Base-by-base conservation (phyloP, 2,329 filamentous ascomycete genomes). In the Lachnellula cervina region DNA sequence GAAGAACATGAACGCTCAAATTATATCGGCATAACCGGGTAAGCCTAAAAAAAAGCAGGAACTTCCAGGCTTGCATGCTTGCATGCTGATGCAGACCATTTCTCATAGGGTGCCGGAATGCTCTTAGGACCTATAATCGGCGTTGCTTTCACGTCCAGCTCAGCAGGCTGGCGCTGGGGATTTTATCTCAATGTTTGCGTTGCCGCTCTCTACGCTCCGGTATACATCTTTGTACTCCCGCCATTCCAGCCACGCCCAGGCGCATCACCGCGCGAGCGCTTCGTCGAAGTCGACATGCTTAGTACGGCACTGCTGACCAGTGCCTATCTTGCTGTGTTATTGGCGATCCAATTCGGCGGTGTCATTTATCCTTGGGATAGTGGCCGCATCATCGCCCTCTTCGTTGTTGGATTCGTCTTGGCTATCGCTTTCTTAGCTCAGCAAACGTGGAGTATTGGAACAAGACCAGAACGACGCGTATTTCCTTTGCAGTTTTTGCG, bases 141-240 rank as follows among this genome's bases (percentile, higher is more conserved):
- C 11, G 69, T 68, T 35, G 60, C 62, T 8, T 69, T 70, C 44
- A 65, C 60, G 4, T 46, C 68, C 5, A 73, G 0, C 49, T 56
- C 53, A 4, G 62, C 55, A 57, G 68, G 57, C 61, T 68, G 66
- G 66, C 52, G 66, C 47, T 68, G 66, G 66, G 64, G 47, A 23
- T 58, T 58, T 62, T 83, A 82, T 62, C 76, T 82, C 66, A 82
- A 81, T 58, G 67, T 81, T 72, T 37, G n/a, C 28, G 65, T 81
- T 42, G 73, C 71, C 4, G 72, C 69, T 3, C 62, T 73, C 11
- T 69, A 71, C 32, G 66, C 73, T 4, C 74, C 78, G 0, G 70
- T 75, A 21, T 72, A 75, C 23, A 28, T 82, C 34, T 75, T 77
- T 56, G 21, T 54, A 3, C 60, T 58, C 7, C 53, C 69, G 44